A percentile compares a stretch with the other conserved stretches of the same genome.
phyloP scores from a whole-genome alignment of 2,329 filamentous ascomycete genomes.

The Aspergillus tubingensis region DNA sequence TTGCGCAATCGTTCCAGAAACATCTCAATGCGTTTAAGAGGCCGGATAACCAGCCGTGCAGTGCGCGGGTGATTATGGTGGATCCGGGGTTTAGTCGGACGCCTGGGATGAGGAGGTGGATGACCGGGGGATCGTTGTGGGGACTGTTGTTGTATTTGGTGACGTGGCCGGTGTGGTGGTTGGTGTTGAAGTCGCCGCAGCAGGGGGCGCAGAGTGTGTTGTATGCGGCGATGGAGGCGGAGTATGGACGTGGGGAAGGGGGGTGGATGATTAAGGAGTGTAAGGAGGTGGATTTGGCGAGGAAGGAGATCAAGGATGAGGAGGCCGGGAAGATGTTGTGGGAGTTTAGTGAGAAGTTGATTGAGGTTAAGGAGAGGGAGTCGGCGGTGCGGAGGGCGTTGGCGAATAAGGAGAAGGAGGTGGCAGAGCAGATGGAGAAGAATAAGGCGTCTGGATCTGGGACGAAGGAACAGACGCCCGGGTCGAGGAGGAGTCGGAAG shows the following conservation, averaged over 20 bases:
- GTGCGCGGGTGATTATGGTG: slow-evolving; percentile 78
- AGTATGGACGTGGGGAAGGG: slow-evolving; percentile 64
- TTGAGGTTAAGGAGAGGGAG: slow-evolving; percentile 79
- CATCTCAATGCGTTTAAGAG: slow-evolving; percentile 82
- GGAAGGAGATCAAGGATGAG: slow-evolving; percentile 76
- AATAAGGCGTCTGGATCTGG: slow-evolving; percentile 13
- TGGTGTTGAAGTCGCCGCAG: slow-evolving; percentile 80
- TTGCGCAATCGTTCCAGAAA: slow-evolving; percentile 88
- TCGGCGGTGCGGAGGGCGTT: slow-evolving; percentile 64
- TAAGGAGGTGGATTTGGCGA: slow-evolving; percentile 69
- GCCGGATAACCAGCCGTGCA: slow-evolving; percentile 79
- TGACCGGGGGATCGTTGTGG: slow-evolving; percentile 80
- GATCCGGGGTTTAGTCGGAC: slow-evolving; percentile 86
- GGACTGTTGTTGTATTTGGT: slow-evolving; percentile 76
- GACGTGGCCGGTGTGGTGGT: slow-evolving; percentile 79
- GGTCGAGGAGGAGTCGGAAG: slow-evolving; percentile 46
- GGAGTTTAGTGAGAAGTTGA: slow-evolving; percentile 82
- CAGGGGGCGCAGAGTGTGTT: slow-evolving; percentile 86
- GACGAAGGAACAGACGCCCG: slow-evolving; percentile 34
- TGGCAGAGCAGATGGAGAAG: slow-evolving; percentile 26
- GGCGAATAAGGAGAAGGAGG: slow-evolving; percentile 55
- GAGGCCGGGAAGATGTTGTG: slow-evolving; percentile 80
- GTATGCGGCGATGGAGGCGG: slow-evolving; percentile 79
- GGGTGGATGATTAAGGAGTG: slow-evolving; percentile 87
- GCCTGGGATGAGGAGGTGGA: slow-evolving; percentile 82